These are phyloP conservation scores for Hypoxylon crocopeplum DNA, from an alignment of 495 filamentous ascomycete species.

Conservation along the genomic window DNA sequence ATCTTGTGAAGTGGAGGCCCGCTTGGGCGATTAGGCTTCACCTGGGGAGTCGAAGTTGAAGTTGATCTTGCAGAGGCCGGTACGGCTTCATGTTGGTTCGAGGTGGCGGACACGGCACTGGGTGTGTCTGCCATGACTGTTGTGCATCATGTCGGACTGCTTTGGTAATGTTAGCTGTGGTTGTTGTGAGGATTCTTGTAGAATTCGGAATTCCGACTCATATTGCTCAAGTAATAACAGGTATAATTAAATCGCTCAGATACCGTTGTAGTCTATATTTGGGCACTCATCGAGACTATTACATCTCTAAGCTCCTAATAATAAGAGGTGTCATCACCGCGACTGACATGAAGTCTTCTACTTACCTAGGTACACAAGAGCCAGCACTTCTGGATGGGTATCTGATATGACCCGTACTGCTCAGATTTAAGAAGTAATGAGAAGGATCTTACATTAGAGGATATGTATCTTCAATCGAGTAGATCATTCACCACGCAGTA, in stretches of 20 bases:
- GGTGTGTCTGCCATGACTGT: conserved; percentile 49
- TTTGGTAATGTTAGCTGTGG: conserved; percentile 34
- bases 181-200: not conserved
- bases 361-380: not conserved
- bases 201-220: not conserved
- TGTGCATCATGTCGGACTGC: conserved; percentile 47
- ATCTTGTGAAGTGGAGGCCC: conserved; percentile 65
- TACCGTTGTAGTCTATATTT: conserved; percentile 98
- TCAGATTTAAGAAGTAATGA: not conserved
- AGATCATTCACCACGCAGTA: conserved; percentile 2
- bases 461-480: not conserved
- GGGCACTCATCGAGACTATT: conserved; percentile 76
- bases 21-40: conserved; percentile 27
- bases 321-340: conserved; percentile 66
- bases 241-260: conserved; percentile 72
- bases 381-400: not conserved
- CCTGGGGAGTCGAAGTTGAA: conserved; percentile 9
- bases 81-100: conserved; percentile 19
- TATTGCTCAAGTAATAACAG: not conserved
- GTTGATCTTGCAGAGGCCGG: conserved; percentile 22
- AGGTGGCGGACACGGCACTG: conserved; percentile 29
- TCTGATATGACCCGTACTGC: not conserved
- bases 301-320: conserved; percentile 71
- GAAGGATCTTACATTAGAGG: too few species aligned
- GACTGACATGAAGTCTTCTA: conserved; percentile 21